Conservation (phyloP, 208 protist genomes). For the Porcisia deanei region DNA sequence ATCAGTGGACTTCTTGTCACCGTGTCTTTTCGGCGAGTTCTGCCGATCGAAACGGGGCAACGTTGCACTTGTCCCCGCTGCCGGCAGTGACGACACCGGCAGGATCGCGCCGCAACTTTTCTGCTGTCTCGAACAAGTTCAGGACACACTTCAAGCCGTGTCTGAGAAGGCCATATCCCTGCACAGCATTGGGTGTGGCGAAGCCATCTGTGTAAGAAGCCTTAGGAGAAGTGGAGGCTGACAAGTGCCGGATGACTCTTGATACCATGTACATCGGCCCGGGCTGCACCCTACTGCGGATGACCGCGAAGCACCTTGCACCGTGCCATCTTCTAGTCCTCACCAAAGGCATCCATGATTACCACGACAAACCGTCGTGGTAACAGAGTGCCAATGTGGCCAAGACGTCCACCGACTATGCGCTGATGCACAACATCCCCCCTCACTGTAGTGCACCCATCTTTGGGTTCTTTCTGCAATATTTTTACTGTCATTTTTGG, state of each 20-base stretch:
- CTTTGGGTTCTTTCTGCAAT: constrained; percentile 36
- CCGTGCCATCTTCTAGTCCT: constrained; percentile 35
- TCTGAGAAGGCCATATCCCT: constrained; percentile 64
- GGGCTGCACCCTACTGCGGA: constrained; percentile 38
- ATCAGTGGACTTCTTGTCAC: constrained; percentile 42
- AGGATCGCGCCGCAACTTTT: constrained; percentile 62
- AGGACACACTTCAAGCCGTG: constrained; percentile 38
- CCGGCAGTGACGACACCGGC: constrained; percentile 65
- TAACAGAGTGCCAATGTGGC: constrained; percentile 4
- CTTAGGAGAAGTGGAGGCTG: constrained; percentile 30
- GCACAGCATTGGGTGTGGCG: constrained; percentile 44
- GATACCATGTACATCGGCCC: constrained; percentile 61
- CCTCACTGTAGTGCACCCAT: constrained; percentile 27
- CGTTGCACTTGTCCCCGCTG: constrained; percentile 54
- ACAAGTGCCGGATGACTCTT: constrained; percentile 33
- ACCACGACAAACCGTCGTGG: constrained; percentile 33
- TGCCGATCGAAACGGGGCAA: constrained; percentile 28
- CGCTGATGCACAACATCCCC: constrained; percentile 13
- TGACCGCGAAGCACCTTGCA: constrained; percentile 38
- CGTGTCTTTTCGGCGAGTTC: constrained; percentile 34
- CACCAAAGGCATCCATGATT: constrained; percentile 53
- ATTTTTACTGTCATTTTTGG: constrained; percentile 25
- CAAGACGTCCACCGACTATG: constrained; percentile 10
- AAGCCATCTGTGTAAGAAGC: constrained; percentile 44
- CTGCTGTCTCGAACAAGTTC: no score